These are phyloP conservation scores for Penicillium robsamsonii DNA, from an alignment of 495 filamentous ascomycete genomes.

Conservation along the genomic window DNA sequence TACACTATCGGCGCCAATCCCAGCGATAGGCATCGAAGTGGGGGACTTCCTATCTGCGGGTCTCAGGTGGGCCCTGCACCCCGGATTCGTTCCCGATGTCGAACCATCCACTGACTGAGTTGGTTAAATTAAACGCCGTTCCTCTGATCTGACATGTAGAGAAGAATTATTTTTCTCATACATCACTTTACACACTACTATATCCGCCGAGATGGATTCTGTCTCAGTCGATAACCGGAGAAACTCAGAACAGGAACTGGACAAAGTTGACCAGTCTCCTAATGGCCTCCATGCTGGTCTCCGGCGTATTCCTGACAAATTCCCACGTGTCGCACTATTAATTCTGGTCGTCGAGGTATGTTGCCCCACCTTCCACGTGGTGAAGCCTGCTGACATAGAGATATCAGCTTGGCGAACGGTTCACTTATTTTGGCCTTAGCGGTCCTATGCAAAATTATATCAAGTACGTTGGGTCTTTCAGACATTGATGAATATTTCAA, in stretches of 20 bases:
- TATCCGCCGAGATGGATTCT: neutral
- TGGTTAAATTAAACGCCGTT: conserved; percentile 4
- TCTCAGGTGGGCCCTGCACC: neutral
- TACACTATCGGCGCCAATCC: neutral
- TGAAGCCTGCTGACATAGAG: neutral
- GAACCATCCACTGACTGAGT: neutral
- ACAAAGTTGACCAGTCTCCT: neutral
- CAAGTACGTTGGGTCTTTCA: conserved; percentile 3
- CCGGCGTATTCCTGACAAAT: conserved; percentile 9
- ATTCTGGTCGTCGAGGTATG: conserved; percentile 10
- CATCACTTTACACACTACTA: too few relatives aligned
- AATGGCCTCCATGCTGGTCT: neutral
- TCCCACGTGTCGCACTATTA: conserved; percentile 1
- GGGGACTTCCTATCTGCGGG: conserved; percentile 8
- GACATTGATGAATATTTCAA: neutral
- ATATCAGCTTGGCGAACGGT: conserved; percentile 8
- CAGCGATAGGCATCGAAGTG: conserved; percentile 6
- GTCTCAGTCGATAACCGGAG: neutral
- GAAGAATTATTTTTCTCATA: neutral
- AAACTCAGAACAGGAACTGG: neutral
- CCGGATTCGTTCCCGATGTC: neutral
- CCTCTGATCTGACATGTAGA: neutral
- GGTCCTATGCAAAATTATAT: conserved; percentile 22
- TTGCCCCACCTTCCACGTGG: neutral
- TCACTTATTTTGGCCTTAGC: conserved; percentile 15